phyloP scores from a whole-genome alignment of 108 stramenopile species.

The Nitzschia inconspicua region DNA sequence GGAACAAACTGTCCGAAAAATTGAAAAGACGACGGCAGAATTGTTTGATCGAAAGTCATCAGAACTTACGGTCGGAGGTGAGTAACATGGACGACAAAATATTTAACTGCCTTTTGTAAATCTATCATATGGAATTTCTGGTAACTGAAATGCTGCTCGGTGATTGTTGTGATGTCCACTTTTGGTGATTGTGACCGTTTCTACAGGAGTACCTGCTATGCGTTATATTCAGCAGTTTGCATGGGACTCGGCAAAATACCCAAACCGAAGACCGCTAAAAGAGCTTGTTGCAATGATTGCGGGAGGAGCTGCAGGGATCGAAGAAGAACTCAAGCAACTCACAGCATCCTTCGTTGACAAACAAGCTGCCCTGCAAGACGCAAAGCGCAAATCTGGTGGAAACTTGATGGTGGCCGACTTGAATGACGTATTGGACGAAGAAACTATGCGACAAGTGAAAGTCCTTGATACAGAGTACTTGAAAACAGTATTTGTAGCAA shows the following conservation, averaged over 20 bases:
- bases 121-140: background rate
- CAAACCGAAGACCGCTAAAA: slow-evolving; percentile 83
- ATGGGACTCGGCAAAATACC: slow-evolving; percentile 94
- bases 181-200: background rate
- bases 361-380: slow-evolving; percentile 60
- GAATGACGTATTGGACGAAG: slow-evolving; percentile 81
- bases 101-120: background rate
- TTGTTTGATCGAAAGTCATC: slow-evolving; percentile 54
- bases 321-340: slow-evolving; percentile 90
- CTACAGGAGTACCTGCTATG: slow-evolving; percentile 51
- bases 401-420: slow-evolving; percentile 79
- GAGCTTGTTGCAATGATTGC: slow-evolving; percentile 81
- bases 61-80: slow-evolving; percentile 77
- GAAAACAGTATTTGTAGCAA: slow-evolving; percentile 86
- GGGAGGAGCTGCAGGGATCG: slow-evolving; percentile 75
- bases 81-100: slow-evolving; percentile 1
- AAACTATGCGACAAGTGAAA: slow-evolving; percentile 61
- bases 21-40: slow-evolving; percentile 81
- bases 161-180: background rate
- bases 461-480: slow-evolving; percentile 87
- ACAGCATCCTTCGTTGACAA: slow-evolving; percentile 83
- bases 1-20: slow-evolving; percentile 86
- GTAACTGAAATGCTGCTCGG: background rate
- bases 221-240: slow-evolving; percentile 90
- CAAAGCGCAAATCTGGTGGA: slow-evolving; percentile 76